Percentiles rank a stretch among this genome's conserved stretches.
These are phyloP conservation scores for Yamadazyma nakazawae DNA, from an alignment of 805 yeast genomes.

Conservation along the genomic window DNA sequence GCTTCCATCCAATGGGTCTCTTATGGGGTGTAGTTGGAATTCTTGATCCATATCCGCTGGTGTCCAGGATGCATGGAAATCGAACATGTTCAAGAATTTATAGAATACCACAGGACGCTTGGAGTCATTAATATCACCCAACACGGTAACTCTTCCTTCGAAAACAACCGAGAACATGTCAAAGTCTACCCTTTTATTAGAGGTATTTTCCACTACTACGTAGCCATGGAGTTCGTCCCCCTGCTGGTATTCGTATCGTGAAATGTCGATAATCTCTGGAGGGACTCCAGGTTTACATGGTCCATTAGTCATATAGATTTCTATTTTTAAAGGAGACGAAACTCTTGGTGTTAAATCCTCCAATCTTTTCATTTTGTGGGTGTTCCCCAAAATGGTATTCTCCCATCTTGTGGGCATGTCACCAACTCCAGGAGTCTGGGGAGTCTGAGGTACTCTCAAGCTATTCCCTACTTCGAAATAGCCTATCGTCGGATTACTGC, in stretches of 20 bases:
- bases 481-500: neutral
- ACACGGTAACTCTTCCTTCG: slow-evolving; percentile 30
- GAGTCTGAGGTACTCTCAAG: neutral
- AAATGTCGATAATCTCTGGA: slow-evolving; percentile 29
- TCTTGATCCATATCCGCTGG: slow-evolving; percentile 21
- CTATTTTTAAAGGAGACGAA: slow-evolving; percentile 25
- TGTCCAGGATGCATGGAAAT: slow-evolving; percentile 42
- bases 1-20: slow-evolving; percentile 35
- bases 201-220: slow-evolving; percentile 30
- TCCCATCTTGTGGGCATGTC: slow-evolving; percentile 20
- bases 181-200: slow-evolving; percentile 28
- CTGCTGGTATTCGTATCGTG: slow-evolving; percentile 32
- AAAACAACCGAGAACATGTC: slow-evolving; percentile 41
- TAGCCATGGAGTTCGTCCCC: slow-evolving; percentile 39
- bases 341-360: slow-evolving; percentile 22
- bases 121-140: slow-evolving; percentile 12
- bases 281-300: slow-evolving; percentile 24
- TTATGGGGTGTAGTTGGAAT: slow-evolving; percentile 12
- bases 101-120: slow-evolving; percentile 17
- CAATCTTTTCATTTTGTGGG: slow-evolving; percentile 33
- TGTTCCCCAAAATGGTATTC: slow-evolving; percentile 34
- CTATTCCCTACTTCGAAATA: neutral
- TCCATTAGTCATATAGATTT: slow-evolving; percentile 30
- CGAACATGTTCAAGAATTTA: slow-evolving; percentile 40
- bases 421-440: neutral